phyloP scores from a whole-genome alignment of 2,329 filamentous ascomycete species.

The Clonostachys sp. region DNA sequence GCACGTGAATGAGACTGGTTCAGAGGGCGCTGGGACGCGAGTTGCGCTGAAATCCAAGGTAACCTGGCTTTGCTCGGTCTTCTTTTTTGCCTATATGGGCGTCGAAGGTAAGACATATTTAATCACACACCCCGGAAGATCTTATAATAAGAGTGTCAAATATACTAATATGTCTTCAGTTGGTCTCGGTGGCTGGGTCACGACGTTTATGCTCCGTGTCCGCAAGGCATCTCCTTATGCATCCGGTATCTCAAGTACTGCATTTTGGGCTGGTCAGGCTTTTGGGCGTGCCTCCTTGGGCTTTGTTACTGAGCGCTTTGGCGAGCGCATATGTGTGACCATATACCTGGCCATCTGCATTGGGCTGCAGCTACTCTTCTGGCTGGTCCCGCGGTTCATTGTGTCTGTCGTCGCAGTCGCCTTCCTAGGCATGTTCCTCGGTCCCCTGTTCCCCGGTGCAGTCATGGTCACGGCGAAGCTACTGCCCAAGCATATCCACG shows the following conservation, averaged over 20 bases:
- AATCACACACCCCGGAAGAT: not conserved
- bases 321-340: slow-evolving; percentile 57
- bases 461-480: slow-evolving; percentile 69
- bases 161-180: slow-evolving; percentile 21
- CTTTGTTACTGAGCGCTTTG: slow-evolving; percentile 64
- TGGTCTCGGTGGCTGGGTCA: slow-evolving; percentile 73
- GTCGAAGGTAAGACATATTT: slow-evolving; percentile 44
- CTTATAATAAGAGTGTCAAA: not conserved
- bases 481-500: slow-evolving; percentile 65
- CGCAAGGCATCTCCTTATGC: slow-evolving; percentile 60
- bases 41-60: slow-evolving; percentile 39
- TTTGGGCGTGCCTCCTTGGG: slow-evolving; percentile 62
- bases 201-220: slow-evolving; percentile 73
- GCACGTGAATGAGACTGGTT: slow-evolving; percentile 15
- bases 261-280: slow-evolving; percentile 77
- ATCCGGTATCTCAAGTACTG: slow-evolving; percentile 68
- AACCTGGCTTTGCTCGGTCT: slow-evolving; percentile 63
- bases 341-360: slow-evolving; percentile 59
- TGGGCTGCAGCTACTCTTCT: slow-evolving; percentile 55
- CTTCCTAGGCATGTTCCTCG: slow-evolving; percentile 69
- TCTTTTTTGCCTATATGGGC: slow-evolving; percentile 71
- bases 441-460: slow-evolving; percentile 68
- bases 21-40: slow-evolving; percentile 21
- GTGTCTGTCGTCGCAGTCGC: slow-evolving; percentile 56
- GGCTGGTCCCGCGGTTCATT: slow-evolving; percentile 56